Base-by-base conservation (phyloP, 495 filamentous ascomycete species). In the Hypoxylon perforatum region DNA sequence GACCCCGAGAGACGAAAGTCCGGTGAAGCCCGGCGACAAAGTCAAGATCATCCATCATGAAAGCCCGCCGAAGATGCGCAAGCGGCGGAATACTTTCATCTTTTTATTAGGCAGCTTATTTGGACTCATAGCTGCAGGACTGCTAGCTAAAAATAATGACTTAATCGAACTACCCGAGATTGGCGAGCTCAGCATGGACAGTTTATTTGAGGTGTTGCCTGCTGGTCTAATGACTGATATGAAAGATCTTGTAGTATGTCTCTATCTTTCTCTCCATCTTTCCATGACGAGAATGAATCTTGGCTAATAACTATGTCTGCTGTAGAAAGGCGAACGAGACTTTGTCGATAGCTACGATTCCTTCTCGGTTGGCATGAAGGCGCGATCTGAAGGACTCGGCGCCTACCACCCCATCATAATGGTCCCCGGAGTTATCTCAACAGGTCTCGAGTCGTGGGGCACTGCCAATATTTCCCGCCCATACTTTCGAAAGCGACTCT, bases 391-490 rank as follows among this genome's bases (percentile, higher is more conserved):
- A 76, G 95, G 95, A 3, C 78, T 98, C 14, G 70, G 81, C n/a
- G 94, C 90, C 6, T 83, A 90, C 56, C 92, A 97, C 72, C 93
- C 95, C 8, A 90, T 98, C 45, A 89, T 99, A 65, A 97, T 99
- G 94, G 88, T 98, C 42, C 95, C 95, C 8, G 95, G 95, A 0
- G 96, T 98, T 7, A 98, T 98, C 63, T 98, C 95, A 2, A 99
- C 95, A 0, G 96, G 96, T 5, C 82, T 99, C 6, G 95, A 99
- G 78, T 95, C 91, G 63, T 99, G 95, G 95, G 93, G 96, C 17
- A 97, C 94, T 0, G 88, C 88, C 11, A 87, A 89, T 65, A 77
- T 77, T 35, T 96, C 93, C 15, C 84, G 91, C 7, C 92, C 89
- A 51, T 99, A 97, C 75, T 99, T 98, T 76, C 85, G 95, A 52